phyloP scores from a whole-genome alignment of 2,329 filamentous ascomycete genomes.

The Aspergillus clavatus region DNA sequence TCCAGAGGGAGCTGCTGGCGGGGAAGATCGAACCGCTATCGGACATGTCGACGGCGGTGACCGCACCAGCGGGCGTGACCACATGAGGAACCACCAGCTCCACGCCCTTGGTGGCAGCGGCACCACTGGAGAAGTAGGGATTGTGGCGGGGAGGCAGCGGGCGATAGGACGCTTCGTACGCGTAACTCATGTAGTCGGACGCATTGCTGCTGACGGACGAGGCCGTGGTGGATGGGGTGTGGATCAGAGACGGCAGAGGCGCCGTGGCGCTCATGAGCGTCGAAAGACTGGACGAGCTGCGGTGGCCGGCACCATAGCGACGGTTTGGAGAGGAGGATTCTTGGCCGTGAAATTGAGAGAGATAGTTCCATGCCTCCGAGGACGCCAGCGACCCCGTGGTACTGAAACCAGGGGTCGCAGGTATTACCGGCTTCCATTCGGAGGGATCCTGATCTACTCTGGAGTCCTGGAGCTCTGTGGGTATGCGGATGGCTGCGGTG shows the following conservation, averaged over 20 bases:
- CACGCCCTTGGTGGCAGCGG: constrained; percentile 30
- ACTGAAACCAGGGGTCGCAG: constrained; percentile 13
- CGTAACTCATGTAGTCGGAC: constrained; percentile 28
- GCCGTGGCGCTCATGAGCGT: constrained; percentile 23
- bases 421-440: constrained; percentile 48
- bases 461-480: constrained; percentile 32
- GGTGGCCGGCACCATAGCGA: constrained; percentile 17
- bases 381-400: constrained; percentile 20
- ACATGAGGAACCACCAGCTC: constrained; percentile 41
- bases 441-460: constrained; percentile 46
- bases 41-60: constrained; percentile 13
- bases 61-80: constrained; percentile 8
- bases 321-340: constrained; percentile 16
- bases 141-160: constrained; percentile 40
- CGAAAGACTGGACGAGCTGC: constrained; percentile 32
- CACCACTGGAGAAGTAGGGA: constrained; percentile 32
- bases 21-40: constrained; percentile 27
- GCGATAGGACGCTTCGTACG: constrained; percentile 27
- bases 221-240: constrained; percentile 36
- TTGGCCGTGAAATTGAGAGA: constrained; percentile 41
- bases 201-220: constrained; percentile 37
- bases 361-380: constrained; percentile 43
- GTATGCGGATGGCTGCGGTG: constrained; percentile 35
- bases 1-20: constrained; percentile 28
- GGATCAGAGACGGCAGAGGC: constrained; percentile 30